Conservation (phyloP, 2,329 filamentous ascomycete genomes). For the Cladophialophora psammophila region DNA sequence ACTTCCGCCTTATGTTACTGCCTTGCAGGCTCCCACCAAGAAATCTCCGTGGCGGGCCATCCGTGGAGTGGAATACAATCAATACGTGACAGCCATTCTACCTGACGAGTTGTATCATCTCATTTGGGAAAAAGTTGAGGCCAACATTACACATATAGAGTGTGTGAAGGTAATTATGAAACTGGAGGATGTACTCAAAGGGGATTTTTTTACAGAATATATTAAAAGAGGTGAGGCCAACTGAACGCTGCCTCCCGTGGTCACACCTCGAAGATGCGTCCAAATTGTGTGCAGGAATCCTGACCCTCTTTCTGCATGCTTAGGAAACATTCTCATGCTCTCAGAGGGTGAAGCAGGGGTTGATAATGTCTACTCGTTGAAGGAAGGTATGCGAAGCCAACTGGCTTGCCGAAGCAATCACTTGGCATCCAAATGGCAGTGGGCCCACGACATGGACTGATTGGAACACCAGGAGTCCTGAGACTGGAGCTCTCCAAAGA, state of each 20-base stretch:
- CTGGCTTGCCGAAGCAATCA: not conserved
- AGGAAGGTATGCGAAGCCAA: slow-evolving; percentile 63
- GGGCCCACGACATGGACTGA: not conserved
- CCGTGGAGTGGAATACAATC: slow-evolving; percentile 68
- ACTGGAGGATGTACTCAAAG: slow-evolving; percentile 73
- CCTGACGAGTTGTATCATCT: slow-evolving; percentile 59
- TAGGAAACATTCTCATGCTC: slow-evolving; percentile 82
- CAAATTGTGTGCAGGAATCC: not conserved
- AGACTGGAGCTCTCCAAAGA: slow-evolving; percentile 80
- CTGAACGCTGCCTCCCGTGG: not conserved
- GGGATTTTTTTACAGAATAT: slow-evolving; percentile 81
- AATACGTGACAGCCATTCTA: slow-evolving; percentile 74
- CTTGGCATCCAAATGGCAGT: slow-evolving; percentile 2
- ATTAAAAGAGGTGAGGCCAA: slow-evolving; percentile 74
- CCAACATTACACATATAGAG: slow-evolving; percentile 48
- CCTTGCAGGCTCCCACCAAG: slow-evolving; percentile 72
- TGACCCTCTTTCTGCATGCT: not conserved
- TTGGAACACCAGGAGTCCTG: slow-evolving; percentile 64
- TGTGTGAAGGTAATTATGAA: slow-evolving; percentile 77
- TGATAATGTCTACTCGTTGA: slow-evolving; percentile 75
- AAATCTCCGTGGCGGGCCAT: slow-evolving; percentile 79
- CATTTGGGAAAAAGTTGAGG: slow-evolving; percentile 62
- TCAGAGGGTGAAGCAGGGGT: slow-evolving; percentile 76
- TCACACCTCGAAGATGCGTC: not conserved
- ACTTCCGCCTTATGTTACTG: slow-evolving; percentile 68